These are phyloP conservation scores for Neopestalotiopsis sp. DNA, from an alignment of 2,329 filamentous ascomycete genomes.

Conservation along the genomic window DNA sequence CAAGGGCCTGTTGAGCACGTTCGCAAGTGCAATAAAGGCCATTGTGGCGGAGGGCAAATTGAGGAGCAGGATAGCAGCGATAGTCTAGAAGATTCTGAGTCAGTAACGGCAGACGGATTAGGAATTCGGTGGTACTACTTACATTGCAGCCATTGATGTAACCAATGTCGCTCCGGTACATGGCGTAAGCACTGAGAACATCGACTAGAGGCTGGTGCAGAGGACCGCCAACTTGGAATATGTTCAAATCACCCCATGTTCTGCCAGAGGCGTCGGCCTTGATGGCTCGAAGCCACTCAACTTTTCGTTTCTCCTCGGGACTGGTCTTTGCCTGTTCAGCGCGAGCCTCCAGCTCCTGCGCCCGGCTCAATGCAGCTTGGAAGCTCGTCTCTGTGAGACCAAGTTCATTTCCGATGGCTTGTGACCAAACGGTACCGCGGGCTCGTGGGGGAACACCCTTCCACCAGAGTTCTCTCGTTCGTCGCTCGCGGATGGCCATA, in stretches of 20 bases:
- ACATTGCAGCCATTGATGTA: conserved; percentile 78
- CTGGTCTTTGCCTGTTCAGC: conserved; percentile 56
- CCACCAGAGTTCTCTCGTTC: conserved; percentile 83
- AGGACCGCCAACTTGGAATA: conserved; percentile 71
- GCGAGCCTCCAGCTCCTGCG: conserved; percentile 64
- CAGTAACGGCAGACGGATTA: conserved; percentile 22
- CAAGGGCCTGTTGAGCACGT: conserved; percentile 76
- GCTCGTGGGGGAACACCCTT: conserved; percentile 74
- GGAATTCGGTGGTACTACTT: conserved; percentile 41
- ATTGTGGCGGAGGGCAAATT: conserved; percentile 68
- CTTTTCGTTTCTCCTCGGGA: conserved; percentile 59
- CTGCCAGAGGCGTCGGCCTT: conserved; percentile 64
- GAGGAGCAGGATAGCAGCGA: conserved; percentile 75
- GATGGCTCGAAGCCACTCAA: conserved; percentile 67
- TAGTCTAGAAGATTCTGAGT: conserved; percentile 52
- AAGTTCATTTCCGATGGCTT: conserved; percentile 76
- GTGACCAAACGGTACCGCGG: conserved; percentile 72
- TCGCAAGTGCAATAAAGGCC: conserved; percentile 75
- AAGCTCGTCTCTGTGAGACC: conserved; percentile 71
- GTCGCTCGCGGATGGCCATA: conserved; percentile 68
- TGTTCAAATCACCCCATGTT: conserved; percentile 74
- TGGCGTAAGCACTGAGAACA: conserved; percentile 77
- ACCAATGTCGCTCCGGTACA: conserved; percentile 83
- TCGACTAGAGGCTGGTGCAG: conserved; percentile 72
- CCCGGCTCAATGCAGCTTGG: conserved; percentile 71